These are phyloP conservation scores for Hypericum androsaemum DNA, from an alignment of 345 rosid species.

Conservation along the genomic window DNA sequence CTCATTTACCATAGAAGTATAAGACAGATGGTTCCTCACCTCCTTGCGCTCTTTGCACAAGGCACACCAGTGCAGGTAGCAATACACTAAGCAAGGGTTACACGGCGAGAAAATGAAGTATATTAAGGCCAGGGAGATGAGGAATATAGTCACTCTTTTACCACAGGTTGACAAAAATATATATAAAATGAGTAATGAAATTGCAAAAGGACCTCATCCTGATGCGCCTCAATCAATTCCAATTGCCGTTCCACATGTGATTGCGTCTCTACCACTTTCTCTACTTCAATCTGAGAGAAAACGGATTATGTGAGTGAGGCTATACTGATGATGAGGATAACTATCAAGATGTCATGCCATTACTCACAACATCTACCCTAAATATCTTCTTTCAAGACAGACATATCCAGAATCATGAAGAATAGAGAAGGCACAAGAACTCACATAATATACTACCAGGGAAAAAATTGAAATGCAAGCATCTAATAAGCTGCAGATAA, in stretches of 20 bases:
- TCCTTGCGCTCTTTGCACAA: too few relatives aligned
- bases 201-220: constrained; percentile 52
- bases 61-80: not conserved
- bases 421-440: too few relatives aligned
- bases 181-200: constrained; percentile 2
- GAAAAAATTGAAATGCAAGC: too few relatives aligned
- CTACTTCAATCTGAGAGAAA: constrained; percentile 75
- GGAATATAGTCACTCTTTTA: not conserved
- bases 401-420: too few relatives aligned
- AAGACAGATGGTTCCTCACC: too few relatives aligned
- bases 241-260: constrained; percentile 68
- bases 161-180: not conserved
- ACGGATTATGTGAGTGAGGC: constrained; percentile 6
- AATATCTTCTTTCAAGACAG: too few relatives aligned
- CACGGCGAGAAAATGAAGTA: not conserved
- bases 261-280: constrained; percentile 94
- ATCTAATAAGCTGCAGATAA: not conserved
- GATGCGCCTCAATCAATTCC: constrained; percentile 96
- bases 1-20: too few relatives aligned
- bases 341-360: not conserved
- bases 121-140: too few relatives aligned
- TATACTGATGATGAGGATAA: not conserved
- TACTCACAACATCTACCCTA: not conserved
- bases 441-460: too few relatives aligned
- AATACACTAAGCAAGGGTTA: not conserved